A percentile compares a stretch with the other conserved stretches of the same genome.
phyloP scores from a whole-genome alignment of 371 early-diverging fungal species.

The Syncephalis plumigaleata region DNA sequence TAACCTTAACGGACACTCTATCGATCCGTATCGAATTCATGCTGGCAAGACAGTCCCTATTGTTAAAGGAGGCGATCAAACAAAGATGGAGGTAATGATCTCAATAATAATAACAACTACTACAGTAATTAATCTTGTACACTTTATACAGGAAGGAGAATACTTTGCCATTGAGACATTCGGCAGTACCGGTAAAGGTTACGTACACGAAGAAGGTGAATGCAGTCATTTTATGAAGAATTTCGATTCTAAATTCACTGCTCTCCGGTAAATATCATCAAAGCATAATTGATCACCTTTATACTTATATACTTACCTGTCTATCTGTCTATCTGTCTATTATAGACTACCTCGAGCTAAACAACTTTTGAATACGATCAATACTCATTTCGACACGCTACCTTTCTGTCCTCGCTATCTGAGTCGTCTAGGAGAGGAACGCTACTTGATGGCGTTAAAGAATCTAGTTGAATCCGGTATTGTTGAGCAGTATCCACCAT shows the following conservation, averaged over 20 bases:
- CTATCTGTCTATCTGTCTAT: background rate
- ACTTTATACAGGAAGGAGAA: constrained; percentile 94
- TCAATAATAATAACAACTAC: too few relatives aligned
- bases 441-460: constrained; percentile 70
- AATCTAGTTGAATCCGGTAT: constrained; percentile 75
- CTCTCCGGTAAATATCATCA: constrained; percentile 30
- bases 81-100: constrained; percentile 67
- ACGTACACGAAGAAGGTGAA: constrained; percentile 83
- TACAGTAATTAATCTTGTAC: too few relatives aligned
- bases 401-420: constrained; percentile 97
- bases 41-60: constrained; percentile 96
- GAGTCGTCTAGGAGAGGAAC: constrained; percentile 79
- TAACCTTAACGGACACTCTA: constrained; percentile 97
- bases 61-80: constrained; percentile 76
- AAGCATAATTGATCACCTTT: background rate
- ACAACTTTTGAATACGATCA: constrained; percentile 72
- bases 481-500: constrained; percentile 88
- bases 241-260: constrained; percentile 38
- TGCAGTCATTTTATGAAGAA: constrained; percentile 88
- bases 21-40: constrained; percentile 92
- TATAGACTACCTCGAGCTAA: constrained; percentile 63
- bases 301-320: background rate
- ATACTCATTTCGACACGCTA: constrained; percentile 88
- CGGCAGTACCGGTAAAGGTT: constrained; percentile 95
- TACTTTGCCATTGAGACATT: constrained; percentile 99